Evolutionary conservation across 805 yeast genomes (phyloP), one percentile per base, ranked within the genome.

Genomic region (Lipomyces yamanashiensis): DNA sequence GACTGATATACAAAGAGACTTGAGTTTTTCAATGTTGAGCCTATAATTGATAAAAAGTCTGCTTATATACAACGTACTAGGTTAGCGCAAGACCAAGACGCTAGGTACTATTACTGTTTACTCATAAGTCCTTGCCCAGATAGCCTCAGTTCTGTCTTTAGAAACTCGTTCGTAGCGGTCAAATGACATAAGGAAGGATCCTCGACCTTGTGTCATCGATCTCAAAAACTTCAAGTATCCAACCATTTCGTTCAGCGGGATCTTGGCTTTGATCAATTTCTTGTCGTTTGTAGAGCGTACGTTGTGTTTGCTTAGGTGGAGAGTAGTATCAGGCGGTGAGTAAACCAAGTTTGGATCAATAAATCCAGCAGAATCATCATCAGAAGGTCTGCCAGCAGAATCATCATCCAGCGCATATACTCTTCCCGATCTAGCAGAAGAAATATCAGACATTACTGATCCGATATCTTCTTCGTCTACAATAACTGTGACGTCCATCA

Each of bases 191-290:
- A 85, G 85, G 74, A 89, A 92, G 1, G 86, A 83, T 1, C 92
- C 96, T 49, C 96, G 81, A 1, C 99, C 99, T 72, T 91, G 92
- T 0, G 98, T 92, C 70, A 92, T 78, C 43, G 95, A 87, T 70
- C 98, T 78, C 52, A 95, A 78, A 65, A 84, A 84, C 10, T 87
- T 85, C 63, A 91, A 80, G 74, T 95, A 95, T 0, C 98, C 97
- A 54, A 92, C 84, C 97, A 95, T 92, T 65, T 88, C 96, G 64
- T 87, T 82, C 72, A 95, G 78, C 2, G 99, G 98, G 0, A 92
- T 92, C 56, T 82, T 84, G 0, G 97, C 97, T n/a, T 78, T 78
- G 40, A 95, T 84, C 7, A 82, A 76, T 28, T 68, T 72, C 67
- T 66, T 72, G 54, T 57, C 61, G 71, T 59, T 53, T 66, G 50